phyloP scores from a whole-genome alignment of 495 filamentous ascomycete species.

The Hypomontagnella submonticulosa region DNA sequence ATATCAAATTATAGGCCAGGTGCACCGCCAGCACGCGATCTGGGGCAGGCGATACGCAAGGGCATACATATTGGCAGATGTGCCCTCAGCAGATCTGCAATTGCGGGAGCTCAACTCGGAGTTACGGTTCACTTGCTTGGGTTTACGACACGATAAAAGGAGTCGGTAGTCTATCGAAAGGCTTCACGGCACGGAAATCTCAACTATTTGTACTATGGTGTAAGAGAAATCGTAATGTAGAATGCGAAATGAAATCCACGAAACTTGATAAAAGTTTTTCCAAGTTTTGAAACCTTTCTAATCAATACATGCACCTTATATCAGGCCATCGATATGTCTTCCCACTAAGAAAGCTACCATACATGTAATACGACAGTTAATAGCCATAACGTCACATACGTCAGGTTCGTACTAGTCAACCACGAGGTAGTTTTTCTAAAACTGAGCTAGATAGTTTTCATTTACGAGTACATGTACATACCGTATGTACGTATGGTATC shows the following conservation, averaged over 20 bases:
- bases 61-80: constrained; percentile 11
- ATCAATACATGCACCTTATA: too few species aligned
- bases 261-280: background rate
- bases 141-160: constrained; percentile 25
- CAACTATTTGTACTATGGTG: constrained; percentile 45
- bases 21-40: constrained; percentile 9
- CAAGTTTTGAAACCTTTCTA: too few species aligned
- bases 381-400: too few species aligned
- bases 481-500: too few species aligned
- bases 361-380: too few species aligned
- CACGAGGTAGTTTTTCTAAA: too few species aligned
- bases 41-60: constrained; percentile 11
- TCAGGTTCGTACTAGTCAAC: too few species aligned
- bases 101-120: constrained; percentile 25
- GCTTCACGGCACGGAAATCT: constrained; percentile 37
- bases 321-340: too few species aligned
- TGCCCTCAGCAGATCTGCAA: constrained; percentile 20
- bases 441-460: too few species aligned
- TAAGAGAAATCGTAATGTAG: constrained; percentile 23
- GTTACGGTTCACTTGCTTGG: constrained; percentile 38
- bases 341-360: too few species aligned
- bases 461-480: too few species aligned
- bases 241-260: constrained; percentile 6
- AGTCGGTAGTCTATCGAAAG: constrained; percentile 32
- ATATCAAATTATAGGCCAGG: constrained; percentile 17